Evolutionary conservation across 352 stramenopile genomes (phyloP).

Genomic region (Pythium scleroteichum): DNA sequence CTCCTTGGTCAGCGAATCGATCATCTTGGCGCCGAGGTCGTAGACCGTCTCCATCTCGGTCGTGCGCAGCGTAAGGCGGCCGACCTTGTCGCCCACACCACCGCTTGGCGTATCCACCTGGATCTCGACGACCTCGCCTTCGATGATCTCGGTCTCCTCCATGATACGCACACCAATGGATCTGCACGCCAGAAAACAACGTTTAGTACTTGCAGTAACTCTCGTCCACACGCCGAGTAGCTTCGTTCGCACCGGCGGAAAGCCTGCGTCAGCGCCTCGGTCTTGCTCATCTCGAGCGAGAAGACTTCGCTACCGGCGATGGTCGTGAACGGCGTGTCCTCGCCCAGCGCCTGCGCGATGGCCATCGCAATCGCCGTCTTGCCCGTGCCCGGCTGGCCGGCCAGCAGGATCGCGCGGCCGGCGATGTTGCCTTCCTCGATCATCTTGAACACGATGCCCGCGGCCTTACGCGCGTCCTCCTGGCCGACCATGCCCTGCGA

Average conservation of each 20-base stretch:
- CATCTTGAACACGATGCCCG: conserved; percentile 97
- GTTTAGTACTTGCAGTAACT: background rate
- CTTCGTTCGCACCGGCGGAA: conserved; percentile 80
- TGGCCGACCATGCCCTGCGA: conserved; percentile 98
- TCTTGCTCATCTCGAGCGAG: conserved; percentile 99
- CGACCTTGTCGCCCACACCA: conserved; percentile 78
- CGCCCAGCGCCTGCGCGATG: conserved; percentile 96
- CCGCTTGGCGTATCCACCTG: conserved; percentile 93
- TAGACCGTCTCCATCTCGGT: conserved; percentile 99
- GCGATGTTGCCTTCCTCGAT: conserved; percentile 98
- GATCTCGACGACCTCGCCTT: conserved; percentile 99
- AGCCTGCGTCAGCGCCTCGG: conserved; percentile 98
- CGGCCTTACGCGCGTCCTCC: conserved; percentile 90
- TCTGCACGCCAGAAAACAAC: conserved; percentile 27
- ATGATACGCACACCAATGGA: conserved; percentile 98
- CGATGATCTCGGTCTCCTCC: conserved; percentile 99
- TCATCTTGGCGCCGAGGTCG: conserved; percentile 99
- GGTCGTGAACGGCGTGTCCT: conserved; percentile 99
- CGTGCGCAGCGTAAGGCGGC: conserved; percentile 97
- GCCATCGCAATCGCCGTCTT: conserved; percentile 99
- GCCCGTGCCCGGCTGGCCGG: conserved; percentile 95
- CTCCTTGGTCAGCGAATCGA: conserved; percentile 98
- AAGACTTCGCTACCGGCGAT: conserved; percentile 99
- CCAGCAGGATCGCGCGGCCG: conserved; percentile 95
- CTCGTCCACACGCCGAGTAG: background rate